A percentile compares a stretch with the other conserved stretches of the same genome.
Evolutionary conservation across 805 yeast genomes (phyloP).

Genomic region (Wickerhamiella alocasiicola): DNA sequence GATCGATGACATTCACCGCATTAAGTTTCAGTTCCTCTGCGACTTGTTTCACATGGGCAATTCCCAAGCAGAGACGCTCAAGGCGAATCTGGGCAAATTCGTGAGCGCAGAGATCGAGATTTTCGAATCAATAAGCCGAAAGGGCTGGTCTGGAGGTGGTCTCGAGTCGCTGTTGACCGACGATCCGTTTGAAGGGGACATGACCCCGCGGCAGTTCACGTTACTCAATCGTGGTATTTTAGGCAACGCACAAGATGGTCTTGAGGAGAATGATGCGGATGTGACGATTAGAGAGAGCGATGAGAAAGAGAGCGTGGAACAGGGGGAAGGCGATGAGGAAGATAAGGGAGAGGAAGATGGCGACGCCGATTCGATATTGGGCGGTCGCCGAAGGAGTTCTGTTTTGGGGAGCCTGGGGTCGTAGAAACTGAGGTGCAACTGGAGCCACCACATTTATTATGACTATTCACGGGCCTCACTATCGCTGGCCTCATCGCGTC

Average conservation of each 20-base stretch:
- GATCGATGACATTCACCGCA: constrained; percentile 63
- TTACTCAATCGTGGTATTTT: background rate
- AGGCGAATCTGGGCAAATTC: constrained; percentile 46
- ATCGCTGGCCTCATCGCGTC: no score
- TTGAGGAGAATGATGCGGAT: constrained; percentile 21
- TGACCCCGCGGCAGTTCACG: no score
- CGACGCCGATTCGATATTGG: background rate
- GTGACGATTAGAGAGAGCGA: constrained; percentile 11
- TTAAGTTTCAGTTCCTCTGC: constrained; percentile 64
- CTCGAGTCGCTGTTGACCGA: constrained; percentile 52
- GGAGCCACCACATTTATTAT: no score
- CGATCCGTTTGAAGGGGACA: constrained; percentile 44
- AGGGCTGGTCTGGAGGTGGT: constrained; percentile 84
- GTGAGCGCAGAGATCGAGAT: constrained; percentile 73
- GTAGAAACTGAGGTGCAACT: no score
- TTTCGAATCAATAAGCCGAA: constrained; percentile 59
- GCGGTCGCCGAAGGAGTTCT: no score
- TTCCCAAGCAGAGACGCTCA: constrained; percentile 43
- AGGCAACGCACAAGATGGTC: no score
- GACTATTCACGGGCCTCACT: no score
- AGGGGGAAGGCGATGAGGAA: constrained; percentile 10
- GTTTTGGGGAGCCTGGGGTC: no score
- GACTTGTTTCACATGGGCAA: constrained; percentile 51
- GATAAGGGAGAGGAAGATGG: background rate
- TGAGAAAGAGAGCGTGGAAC: no score